Evolutionary conservation across 331 rosid genomes (phyloP), one percentile per base, ranked within the genome.

Genomic region (Telfairia occidentalis): DNA sequence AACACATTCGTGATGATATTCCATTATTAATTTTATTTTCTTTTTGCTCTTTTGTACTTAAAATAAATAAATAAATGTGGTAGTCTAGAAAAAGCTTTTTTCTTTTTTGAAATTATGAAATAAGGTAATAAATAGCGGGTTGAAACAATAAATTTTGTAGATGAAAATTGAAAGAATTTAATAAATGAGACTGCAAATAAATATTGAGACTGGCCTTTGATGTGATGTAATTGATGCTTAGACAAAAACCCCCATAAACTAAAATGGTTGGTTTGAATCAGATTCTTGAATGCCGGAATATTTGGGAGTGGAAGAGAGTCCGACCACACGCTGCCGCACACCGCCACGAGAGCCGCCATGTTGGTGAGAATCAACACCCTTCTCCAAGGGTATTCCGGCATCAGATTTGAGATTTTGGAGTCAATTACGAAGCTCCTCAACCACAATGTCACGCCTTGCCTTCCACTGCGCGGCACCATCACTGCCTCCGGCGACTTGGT

Each of bases 361-460:
- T 24, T 67, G 37, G 73, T 67, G 13, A 42, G 73, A 42, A 67
- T 67, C 73, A 67, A 67, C 37, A 67, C 73, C 34, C 73, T 67
- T 67, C 73, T 67, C 12, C 73, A 67, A 23, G 73, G 73, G 13
- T 67, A 67, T 7, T 83, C 86, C 19, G 86, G 86, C 55, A 83
- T 83, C 34, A 67, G 83, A 74, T 83, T 80, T 69, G 82, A 83
- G 76, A 79, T 83, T 21, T 76, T 79, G 9, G 83, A 83, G 74
- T 80, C 81, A 32, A 83, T 83, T 29, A 26, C 82, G 1, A 79
- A 83, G 64, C 71, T 80, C 0, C 79, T 83, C 32, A 83, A 83
- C 53, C 82, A 73, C 48, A 76, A 50, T 54, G 80, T 83, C 2
- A 83, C 83, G 43, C 86, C 86, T 45, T 55, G 83, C 18, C 26